phyloP scores from a whole-genome alignment of 2,329 filamentous ascomycete genomes.

The Aspergillus sojae region DNA sequence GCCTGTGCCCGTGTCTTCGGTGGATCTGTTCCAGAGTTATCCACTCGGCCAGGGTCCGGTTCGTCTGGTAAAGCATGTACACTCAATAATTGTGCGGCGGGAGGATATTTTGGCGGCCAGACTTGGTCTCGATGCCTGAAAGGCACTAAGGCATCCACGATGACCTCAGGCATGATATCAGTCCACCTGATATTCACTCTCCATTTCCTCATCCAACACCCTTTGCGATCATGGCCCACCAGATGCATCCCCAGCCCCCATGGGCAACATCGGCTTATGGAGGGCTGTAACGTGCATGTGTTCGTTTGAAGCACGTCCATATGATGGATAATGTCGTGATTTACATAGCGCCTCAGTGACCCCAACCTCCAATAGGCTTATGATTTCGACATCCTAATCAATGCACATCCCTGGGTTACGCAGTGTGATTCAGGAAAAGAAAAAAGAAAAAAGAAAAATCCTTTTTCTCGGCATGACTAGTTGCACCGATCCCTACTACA shows the following conservation, averaged over 20 bases:
- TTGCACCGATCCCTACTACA: background rate
- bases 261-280: background rate
- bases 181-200: background rate
- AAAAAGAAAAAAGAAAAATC: background rate
- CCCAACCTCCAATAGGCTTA: background rate
- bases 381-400: background rate
- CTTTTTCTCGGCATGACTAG: background rate
- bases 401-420: background rate
- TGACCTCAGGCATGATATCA: conserved; percentile 2
- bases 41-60: background rate
- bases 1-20: background rate
- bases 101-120: background rate
- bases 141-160: background rate
- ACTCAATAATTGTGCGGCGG: background rate
- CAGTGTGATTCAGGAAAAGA: background rate
- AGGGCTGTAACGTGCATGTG: background rate
- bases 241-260: background rate
- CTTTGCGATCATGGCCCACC: background rate
- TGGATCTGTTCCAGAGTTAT: background rate
- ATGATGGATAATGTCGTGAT: background rate
- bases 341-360: background rate
- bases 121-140: background rate
- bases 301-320: background rate
- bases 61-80: background rate
- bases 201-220: background rate